These are phyloP conservation scores for Fusarium solani-melongenae DNA, from an alignment of 2,329 filamentous ascomycete species.

Conservation along the genomic window DNA sequence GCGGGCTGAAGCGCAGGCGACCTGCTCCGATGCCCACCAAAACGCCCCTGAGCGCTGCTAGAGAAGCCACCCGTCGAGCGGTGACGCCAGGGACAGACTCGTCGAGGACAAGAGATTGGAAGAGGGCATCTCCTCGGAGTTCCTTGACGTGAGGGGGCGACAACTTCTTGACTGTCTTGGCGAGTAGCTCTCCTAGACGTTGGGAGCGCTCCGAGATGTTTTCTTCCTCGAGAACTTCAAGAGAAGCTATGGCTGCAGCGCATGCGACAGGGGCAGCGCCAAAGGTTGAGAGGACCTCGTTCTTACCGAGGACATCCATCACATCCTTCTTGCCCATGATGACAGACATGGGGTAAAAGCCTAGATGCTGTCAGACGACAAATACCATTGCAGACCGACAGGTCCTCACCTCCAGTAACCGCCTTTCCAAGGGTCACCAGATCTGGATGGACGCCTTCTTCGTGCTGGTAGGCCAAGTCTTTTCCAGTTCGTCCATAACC, in stretches of 20 bases:
- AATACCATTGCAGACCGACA: no score
- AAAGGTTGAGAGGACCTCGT: conserved; percentile 11
- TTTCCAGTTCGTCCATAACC: conserved; percentile 93
- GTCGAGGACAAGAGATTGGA: conserved; percentile 15
- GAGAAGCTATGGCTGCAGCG: conserved; percentile 3
- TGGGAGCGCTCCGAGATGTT: conserved; percentile 1
- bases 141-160: conserved; percentile 4
- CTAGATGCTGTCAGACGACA: neutral
- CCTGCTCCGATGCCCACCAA: conserved; percentile 6
- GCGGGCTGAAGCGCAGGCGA: conserved; percentile 14
- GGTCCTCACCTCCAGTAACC: conserved; percentile 77
- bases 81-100: conserved; percentile 7
- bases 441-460: conserved; percentile 85
- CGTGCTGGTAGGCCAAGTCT: conserved; percentile 88
- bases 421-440: conserved; percentile 92
- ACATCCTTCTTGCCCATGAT: conserved; percentile 7
- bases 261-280: neutral
- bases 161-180: neutral
- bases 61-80: neutral
- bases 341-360: conserved; percentile 13
- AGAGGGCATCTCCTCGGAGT: conserved; percentile 7
- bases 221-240: conserved; percentile 3
- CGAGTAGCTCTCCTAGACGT: conserved; percentile 7
- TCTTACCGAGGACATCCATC: neutral
- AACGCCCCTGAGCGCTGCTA: conserved; percentile 3